These are phyloP conservation scores for Asclepias syriaca DNA, from an alignment of 257 asterid genomes.

Conservation along the genomic window DNA sequence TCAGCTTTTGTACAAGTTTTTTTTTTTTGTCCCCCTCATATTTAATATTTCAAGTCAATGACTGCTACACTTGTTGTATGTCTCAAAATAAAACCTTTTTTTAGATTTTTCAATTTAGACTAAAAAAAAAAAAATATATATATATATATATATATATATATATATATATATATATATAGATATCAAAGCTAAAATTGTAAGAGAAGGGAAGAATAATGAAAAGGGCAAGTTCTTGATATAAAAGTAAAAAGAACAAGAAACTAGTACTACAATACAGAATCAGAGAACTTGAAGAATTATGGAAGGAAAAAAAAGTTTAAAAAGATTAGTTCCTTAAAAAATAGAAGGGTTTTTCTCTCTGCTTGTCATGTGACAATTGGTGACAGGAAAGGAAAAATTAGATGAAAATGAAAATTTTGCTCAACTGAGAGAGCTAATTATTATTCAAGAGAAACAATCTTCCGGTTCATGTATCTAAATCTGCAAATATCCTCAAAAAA, in stretches of 20 bases:
- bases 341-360: neutral
- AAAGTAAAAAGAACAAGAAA: neutral
- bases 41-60: too few species aligned
- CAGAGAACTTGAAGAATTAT: neutral
- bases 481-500: constrained; percentile 90
- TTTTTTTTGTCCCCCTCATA: too few species aligned
- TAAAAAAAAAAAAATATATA: too few species aligned
- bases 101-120: too few species aligned
- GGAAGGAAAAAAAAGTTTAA: neutral
- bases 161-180: too few species aligned
- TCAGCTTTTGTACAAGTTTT: neutral
- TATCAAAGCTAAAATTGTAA: neutral
- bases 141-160: too few species aligned
- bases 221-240: neutral
- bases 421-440: neutral
- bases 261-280: neutral
- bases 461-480: constrained; percentile 57
- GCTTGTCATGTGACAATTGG: neutral
- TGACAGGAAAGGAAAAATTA: neutral
- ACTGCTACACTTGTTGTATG: too few species aligned
- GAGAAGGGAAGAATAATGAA: neutral
- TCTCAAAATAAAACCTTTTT: too few species aligned
- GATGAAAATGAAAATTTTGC: neutral
- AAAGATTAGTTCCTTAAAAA: neutral
- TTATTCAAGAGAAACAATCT: constrained; percentile 65